Conservation (phyloP, 1,284 basidiomycete genomes). For the Leccinum subfulvum region DNA sequence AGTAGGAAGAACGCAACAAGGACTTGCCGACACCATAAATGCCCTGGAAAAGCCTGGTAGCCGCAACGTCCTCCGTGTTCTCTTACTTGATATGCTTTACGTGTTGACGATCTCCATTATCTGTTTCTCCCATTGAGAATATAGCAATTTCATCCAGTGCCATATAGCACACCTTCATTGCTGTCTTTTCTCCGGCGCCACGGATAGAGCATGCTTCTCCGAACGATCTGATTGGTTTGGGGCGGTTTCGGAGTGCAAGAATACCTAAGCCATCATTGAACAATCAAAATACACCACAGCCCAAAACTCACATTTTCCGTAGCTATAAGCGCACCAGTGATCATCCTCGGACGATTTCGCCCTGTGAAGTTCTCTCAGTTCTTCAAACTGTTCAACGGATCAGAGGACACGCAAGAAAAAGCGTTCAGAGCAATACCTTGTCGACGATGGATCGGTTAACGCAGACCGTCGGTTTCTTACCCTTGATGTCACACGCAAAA, state of each 20-base stretch:
- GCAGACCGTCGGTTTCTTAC: conserved; percentile 34
- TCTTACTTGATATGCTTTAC: conserved; percentile 61
- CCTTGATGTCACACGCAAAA: conserved; percentile 59
- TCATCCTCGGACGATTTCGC: conserved; percentile 56
- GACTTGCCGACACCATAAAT: conserved; percentile 82
- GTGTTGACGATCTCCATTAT: conserved; percentile 78
- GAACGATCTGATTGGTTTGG: conserved; percentile 59
- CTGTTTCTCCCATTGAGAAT: conserved; percentile 36
- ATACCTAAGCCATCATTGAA: conserved; percentile 51
- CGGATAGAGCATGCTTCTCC: conserved; percentile 63
- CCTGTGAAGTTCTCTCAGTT: conserved; percentile 60
- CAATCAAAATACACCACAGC: background rate
- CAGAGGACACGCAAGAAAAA: conserved; percentile 1
- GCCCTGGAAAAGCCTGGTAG: conserved; percentile 61
- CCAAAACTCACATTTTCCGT: conserved; percentile 53
- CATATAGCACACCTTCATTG: conserved; percentile 57
- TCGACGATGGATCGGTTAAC: conserved; percentile 68
- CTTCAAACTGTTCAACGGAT: conserved; percentile 47
- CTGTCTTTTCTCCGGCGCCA: conserved; percentile 75
- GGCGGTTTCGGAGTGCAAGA: conserved; percentile 49
- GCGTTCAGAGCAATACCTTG: conserved; percentile 43
- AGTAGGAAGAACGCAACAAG: background rate
- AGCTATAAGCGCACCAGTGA: conserved; percentile 59
- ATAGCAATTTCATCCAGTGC: no score
- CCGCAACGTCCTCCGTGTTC: conserved; percentile 56